These are phyloP conservation scores for Amesomyces nigricolor DNA, from an alignment of 2,329 filamentous ascomycete species.

Conservation along the genomic window DNA sequence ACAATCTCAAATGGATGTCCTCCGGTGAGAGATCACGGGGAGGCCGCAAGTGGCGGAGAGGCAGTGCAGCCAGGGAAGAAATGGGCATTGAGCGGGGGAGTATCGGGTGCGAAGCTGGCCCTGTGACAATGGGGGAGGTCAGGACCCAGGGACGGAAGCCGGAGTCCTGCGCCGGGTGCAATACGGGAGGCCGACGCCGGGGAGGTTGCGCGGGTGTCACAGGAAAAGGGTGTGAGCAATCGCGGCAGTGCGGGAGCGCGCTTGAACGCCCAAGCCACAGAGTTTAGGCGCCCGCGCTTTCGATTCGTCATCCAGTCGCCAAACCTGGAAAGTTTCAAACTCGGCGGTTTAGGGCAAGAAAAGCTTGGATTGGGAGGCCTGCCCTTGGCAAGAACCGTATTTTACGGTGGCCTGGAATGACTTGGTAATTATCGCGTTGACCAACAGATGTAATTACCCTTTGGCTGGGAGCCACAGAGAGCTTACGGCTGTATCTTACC, in stretches of 20 bases:
- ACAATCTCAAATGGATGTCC: background rate
- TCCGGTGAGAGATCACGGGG: background rate
- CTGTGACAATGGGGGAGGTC: background rate
- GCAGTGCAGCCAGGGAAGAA: background rate
- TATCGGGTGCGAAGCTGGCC: background rate
- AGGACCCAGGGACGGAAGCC: background rate
- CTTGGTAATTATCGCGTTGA: no score
- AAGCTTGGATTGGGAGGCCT: background rate
- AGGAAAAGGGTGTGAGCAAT: background rate
- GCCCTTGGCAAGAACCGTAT: background rate
- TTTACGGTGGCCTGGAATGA: no score
- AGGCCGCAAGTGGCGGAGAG: background rate
- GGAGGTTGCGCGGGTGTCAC: background rate
- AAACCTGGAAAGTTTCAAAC: background rate
- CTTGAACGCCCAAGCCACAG: background rate
- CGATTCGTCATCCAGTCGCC: background rate
- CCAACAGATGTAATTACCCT: no score
- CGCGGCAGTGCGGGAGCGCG: conserved; percentile 1
- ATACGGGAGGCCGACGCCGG: background rate
- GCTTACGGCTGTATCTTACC: no score
- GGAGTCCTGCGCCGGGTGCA: background rate
- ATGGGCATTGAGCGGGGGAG: background rate
- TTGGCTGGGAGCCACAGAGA: no score
- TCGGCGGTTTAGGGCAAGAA: background rate
- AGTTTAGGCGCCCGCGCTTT: background rate